These are phyloP conservation scores for Fusarium floridanum DNA, from an alignment of 2,329 filamentous ascomycete species.

Conservation along the genomic window DNA sequence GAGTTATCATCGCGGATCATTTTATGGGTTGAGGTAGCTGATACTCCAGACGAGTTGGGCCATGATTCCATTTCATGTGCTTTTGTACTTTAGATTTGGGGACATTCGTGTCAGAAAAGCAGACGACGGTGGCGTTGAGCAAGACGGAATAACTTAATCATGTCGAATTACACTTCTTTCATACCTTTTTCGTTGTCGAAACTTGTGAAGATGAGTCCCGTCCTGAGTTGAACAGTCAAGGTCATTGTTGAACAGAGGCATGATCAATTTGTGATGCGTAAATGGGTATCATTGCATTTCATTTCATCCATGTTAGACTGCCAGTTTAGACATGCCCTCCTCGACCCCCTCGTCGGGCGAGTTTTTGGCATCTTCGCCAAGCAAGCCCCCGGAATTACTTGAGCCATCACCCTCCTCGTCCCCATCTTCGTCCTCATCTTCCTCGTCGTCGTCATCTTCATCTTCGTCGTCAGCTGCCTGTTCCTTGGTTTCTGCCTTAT, in stretches of 20 bases:
- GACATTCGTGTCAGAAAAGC: conserved; percentile 42
- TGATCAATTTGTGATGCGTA: not conserved
- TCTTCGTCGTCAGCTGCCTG: conserved; percentile 52
- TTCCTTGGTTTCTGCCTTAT: conserved; percentile 70
- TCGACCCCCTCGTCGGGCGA: conserved; percentile 37
- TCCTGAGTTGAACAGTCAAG: not conserved
- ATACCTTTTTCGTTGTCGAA: not conserved
- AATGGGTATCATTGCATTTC: conserved; percentile 37
- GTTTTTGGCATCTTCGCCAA: conserved; percentile 36
- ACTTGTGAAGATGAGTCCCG: not conserved
- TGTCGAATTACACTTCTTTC: conserved; percentile 37
- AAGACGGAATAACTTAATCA: conserved; percentile 42
- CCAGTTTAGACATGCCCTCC: conserved; percentile 48
- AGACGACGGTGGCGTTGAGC: conserved; percentile 38
- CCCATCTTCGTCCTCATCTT: conserved; percentile 36
- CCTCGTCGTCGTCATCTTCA: conserved; percentile 47
- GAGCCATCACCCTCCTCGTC: conserved; percentile 31
- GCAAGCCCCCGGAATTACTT: conserved; percentile 28
- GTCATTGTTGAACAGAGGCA: not conserved
- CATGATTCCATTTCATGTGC: conserved; percentile 50
- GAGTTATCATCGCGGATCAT: conserved; percentile 52
- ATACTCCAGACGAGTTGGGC: conserved; percentile 50
- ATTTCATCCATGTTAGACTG: conserved; percentile 41
- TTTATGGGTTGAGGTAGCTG: conserved; percentile 53
- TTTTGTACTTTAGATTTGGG: conserved; percentile 58